Conservation (phyloP, 2,329 filamentous ascomycete genomes). For the Diaporthe destruens region DNA sequence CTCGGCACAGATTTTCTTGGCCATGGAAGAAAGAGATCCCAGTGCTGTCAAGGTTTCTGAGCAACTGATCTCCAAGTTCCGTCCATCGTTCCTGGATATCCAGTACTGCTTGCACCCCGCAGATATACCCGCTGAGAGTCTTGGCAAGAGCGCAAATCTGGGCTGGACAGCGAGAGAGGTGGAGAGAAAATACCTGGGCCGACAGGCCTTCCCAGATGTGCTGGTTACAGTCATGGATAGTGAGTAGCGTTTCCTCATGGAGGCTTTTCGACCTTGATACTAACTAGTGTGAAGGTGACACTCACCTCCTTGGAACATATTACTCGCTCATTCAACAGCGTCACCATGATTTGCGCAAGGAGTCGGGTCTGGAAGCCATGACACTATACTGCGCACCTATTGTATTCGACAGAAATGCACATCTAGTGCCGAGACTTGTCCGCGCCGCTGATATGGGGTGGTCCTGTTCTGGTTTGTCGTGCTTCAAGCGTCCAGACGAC, state of each 20-base stretch:
- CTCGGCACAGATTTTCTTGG: conserved; percentile 4
- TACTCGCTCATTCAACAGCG: conserved; percentile 13
- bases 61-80: background rate
- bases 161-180: conserved; percentile 14
- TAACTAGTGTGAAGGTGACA: background rate
- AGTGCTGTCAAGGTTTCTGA: background rate
- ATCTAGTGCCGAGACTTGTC: conserved; percentile 9
- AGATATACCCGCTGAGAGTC: conserved; percentile 23
- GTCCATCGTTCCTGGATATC: background rate
- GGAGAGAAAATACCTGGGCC: conserved; percentile 3
- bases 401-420: conserved; percentile 21
- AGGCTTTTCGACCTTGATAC: background rate
- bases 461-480: conserved; percentile 14
- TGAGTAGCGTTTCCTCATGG: background rate
- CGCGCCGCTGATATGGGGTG: conserved; percentile 10
- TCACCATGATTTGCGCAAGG: background rate
- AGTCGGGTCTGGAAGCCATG: conserved; percentile 2
- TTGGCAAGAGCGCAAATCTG: conserved; percentile 29
- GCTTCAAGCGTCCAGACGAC: conserved; percentile 21
- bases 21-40: conserved; percentile 8
- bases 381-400: conserved; percentile 19
- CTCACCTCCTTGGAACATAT: conserved; percentile 24
- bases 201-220: background rate
- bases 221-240: conserved; percentile 30
- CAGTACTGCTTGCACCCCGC: conserved; percentile 17